Conservation (phyloP, 176 grass and related monocot species). For the Zizania latifolia region DNA sequence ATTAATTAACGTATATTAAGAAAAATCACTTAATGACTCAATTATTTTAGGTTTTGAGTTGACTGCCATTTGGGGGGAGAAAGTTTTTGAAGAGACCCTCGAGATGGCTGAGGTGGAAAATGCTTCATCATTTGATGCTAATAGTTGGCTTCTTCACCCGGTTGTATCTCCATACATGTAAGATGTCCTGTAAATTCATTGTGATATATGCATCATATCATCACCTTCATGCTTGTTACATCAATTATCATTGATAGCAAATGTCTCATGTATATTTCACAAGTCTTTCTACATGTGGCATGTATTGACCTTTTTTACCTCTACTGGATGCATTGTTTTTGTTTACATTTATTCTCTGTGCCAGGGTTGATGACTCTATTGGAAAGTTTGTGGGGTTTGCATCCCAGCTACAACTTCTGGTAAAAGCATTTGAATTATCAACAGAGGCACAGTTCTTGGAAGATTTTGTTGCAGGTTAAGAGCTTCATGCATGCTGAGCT, state of each 20-base stretch:
- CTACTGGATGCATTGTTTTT: constrained; percentile 9
- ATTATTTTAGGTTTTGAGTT: constrained; percentile 72
- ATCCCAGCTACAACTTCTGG: constrained; percentile 80
- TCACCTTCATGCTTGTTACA: neutral
- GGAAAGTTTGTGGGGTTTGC: constrained; percentile 94
- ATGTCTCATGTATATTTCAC: no score
- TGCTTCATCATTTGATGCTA: constrained; percentile 80
- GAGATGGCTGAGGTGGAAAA: constrained; percentile 99
- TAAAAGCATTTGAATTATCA: constrained; percentile 62
- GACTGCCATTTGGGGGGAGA: constrained; percentile 68
- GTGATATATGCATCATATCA: neutral
- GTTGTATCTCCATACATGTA: constrained; percentile 78
- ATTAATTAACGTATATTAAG: constrained; percentile 12
- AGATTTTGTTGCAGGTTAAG: constrained; percentile 89
- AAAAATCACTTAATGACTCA: neutral
- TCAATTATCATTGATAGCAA: no score
- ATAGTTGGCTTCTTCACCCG: constrained; percentile 77
- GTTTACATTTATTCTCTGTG: constrained; percentile 17
- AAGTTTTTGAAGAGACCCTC: constrained; percentile 76
- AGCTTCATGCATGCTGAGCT: constrained; percentile 17
- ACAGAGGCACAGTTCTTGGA: constrained; percentile 80
- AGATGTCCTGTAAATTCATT: constrained; percentile 21
- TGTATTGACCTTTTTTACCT: neutral
- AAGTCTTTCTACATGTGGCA: neutral
- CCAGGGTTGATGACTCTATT: constrained; percentile 84